These are phyloP conservation scores for Allantophomopsis lycopodina DNA, from an alignment of 2,329 filamentous ascomycete species.

Conservation along the genomic window DNA sequence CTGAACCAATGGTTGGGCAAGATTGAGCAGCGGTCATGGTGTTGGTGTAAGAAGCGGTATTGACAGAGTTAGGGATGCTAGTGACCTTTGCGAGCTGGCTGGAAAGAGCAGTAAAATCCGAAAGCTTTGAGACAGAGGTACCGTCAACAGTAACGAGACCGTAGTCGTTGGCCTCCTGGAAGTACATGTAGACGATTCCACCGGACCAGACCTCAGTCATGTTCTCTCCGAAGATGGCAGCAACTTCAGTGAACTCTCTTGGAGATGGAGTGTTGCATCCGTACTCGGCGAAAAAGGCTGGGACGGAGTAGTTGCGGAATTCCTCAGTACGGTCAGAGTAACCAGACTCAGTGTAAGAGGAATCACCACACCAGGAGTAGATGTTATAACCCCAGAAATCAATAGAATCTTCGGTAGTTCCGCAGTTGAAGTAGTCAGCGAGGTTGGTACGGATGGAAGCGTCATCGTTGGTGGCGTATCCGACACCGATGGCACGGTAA, in stretches of 20 bases:
- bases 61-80: conserved; percentile 42
- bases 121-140: conserved; percentile 47
- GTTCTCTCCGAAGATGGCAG: conserved; percentile 60
- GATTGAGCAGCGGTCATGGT: conserved; percentile 51
- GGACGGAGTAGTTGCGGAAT: conserved; percentile 80
- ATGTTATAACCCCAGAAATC: conserved; percentile 99
- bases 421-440: conserved; percentile 92
- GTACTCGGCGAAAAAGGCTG: conserved; percentile 97
- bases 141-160: conserved; percentile 56
- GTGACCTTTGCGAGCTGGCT: conserved; percentile 53
- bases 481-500: conserved; percentile 72
- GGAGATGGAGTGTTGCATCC: conserved; percentile 67
- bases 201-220: conserved; percentile 89
- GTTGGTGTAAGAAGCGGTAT: conserved; percentile 56
- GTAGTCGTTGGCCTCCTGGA: conserved; percentile 81
- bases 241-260: conserved; percentile 77
- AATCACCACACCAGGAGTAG: conserved; percentile 96
- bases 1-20: conserved; percentile 53
- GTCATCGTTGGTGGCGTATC: conserved; percentile 94
- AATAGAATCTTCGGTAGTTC: conserved; percentile 50
- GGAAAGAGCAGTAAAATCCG: conserved; percentile 64
- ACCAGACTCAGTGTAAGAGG: conserved; percentile 61
- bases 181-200: conserved; percentile 98
- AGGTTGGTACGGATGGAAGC: conserved; percentile 67
- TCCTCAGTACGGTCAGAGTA: conserved; percentile 75